Base-by-base conservation (phyloP, 2,329 filamentous ascomycete genomes). In the Aspergillus fijiensis region DNA sequence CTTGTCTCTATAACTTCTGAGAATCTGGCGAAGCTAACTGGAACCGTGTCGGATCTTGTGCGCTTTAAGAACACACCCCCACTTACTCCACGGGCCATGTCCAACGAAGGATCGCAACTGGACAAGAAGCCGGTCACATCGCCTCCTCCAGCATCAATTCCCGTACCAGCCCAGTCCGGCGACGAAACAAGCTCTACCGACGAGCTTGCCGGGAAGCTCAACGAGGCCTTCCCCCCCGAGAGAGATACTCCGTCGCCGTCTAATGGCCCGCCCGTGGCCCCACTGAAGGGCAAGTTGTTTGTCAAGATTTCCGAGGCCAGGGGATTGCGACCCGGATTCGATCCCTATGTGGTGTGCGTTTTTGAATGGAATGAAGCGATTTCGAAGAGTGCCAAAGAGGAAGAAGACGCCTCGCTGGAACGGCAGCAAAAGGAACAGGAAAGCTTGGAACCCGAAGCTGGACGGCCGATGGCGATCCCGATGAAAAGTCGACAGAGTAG, bases 301-400 rank as follows among this genome's bases (percentile, higher is more conserved):
- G 91, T 99, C 69, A 92, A 91, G 73, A 95, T 99, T 57, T 83
- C 88, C 54, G 92, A 97, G 75, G 95, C 90, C 51, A 85, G 92
- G 69, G 91, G 91, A 10, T 79, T 99, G 55, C 85, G 89, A 62
- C 91, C 88, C 60, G 92, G 92, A 72, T 87, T 88, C 60, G 91
- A 97, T 70, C 95, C 95, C 1, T 99, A 99, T 70, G 91, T 97
- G 55, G 92, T 99, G 11, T 96, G 91, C 60, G 93, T 97, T 27
- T 99, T 98, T 72, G 95, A 99, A 75, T 90, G 92, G 74, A 96
- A 94, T 72, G 95, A 99, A 76, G 89, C 96, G 69, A 96, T 99
- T 58, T 98, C 95, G 1, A 89, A 91, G 58, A 92, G 92, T 2
- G 91, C 93, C 12, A 86, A 88, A 65, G 81, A 80, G 57, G 83